Conservation (phyloP, 2,329 filamentous ascomycete species). For the Aspergillus arachidicola region DNA sequence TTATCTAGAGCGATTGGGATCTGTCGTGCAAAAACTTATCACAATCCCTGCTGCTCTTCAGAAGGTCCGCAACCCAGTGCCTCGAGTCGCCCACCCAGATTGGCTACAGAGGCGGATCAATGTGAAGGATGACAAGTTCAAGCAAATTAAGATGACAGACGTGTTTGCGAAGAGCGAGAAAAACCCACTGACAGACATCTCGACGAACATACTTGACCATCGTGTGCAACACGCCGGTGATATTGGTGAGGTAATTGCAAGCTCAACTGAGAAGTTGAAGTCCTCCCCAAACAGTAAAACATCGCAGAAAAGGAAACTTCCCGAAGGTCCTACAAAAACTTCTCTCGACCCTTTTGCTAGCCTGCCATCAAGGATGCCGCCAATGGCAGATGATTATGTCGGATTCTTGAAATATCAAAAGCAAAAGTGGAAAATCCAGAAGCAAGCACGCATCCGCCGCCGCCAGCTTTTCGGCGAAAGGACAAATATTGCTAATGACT, state of each 20-base stretch:
- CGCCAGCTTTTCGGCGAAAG: slow-evolving; percentile 93
- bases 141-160: slow-evolving; percentile 98
- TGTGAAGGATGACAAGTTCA: slow-evolving; percentile 93
- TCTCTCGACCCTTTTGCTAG: slow-evolving; percentile 77
- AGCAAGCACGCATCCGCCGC: slow-evolving; percentile 79
- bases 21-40: slow-evolving; percentile 97
- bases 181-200: slow-evolving; percentile 73
- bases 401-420: slow-evolving; percentile 94
- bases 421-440: slow-evolving; percentile 98
- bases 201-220: slow-evolving; percentile 63
- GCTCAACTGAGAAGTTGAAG: slow-evolving; percentile 68
- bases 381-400: slow-evolving; percentile 80
- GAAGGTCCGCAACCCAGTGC: slow-evolving; percentile 92
- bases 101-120: slow-evolving; percentile 95
- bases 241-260: slow-evolving; percentile 73
- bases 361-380: slow-evolving; percentile 81
- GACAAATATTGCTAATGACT: slow-evolving; percentile 61
- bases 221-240: slow-evolving; percentile 62
- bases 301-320: slow-evolving; percentile 72
- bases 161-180: slow-evolving; percentile 66
- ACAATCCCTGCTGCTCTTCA: slow-evolving; percentile 97
- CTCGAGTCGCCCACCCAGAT: slow-evolving; percentile 89
- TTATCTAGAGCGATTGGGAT: slow-evolving; percentile 92
- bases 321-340: slow-evolving; percentile 63
- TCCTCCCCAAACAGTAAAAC: slow-evolving; percentile 58